Base-by-base conservation (phyloP, 192 early-diverging fungal species). In the Nowakowskiella sp. region DNA sequence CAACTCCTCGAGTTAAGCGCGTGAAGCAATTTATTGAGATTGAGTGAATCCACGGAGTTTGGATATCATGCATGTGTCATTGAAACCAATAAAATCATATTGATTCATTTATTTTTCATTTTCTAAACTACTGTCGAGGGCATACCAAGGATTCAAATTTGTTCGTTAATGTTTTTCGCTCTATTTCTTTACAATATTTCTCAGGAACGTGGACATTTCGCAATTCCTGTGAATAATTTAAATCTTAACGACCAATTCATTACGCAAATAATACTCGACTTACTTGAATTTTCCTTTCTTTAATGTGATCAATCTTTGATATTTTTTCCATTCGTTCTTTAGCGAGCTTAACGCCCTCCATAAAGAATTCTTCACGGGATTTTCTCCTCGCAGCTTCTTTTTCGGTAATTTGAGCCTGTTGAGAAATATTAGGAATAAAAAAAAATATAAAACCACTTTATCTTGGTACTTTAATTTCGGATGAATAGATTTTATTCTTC, bases 131-230 rank as follows among this genome's bases (percentile, higher is more conserved):
- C n/a, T n/a, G n/a, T n/a, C n/a, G n/a, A n/a, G n/a, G n/a, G n/a
- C n/a, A n/a, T n/a, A n/a, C n/a, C n/a, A n/a, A n/a, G n/a, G n/a
- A n/a, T n/a, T n/a, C n/a, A n/a, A n/a, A n/a, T n/a, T n/a, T n/a
- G n/a, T n/a, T n/a, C n/a, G n/a, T n/a, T n/a, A n/a, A n/a, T n/a
- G 36, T 13, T 39, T 80, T 64, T 7, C 75, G 53, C 53, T 76
- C 73, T 24, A 80, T 65, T 42, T 80, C 78, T 26, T 61, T 64
- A 62, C 72, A 80, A 42, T 80, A 80, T 52, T 80, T 80, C 47
- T 68, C 58, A 23, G 78, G 78, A 22, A 80, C 72, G 13, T 73
- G 72, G 53, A 80, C 51, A 23, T 31, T 21, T 10, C 59, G 54
- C 23, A 80, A 55, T 62, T 80, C 74, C 72, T 77, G 39, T 2